phyloP scores from a whole-genome alignment of 2,329 filamentous ascomycete genomes.

The Fusarium austroafricanum region DNA sequence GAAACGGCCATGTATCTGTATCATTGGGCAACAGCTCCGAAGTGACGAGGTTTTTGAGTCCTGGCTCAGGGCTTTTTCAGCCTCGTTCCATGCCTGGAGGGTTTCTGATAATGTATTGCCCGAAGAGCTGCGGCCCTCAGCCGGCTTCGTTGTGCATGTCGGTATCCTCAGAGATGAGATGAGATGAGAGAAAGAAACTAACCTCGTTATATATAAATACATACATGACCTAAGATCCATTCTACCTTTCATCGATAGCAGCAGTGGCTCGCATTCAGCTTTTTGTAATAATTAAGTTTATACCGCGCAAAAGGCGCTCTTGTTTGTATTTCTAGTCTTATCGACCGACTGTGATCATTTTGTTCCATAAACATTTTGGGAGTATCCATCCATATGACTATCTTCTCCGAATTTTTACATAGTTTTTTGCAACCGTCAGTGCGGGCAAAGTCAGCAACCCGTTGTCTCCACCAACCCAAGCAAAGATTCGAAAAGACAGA shows the following conservation, averaged over 20 bases:
- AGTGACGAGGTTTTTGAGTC: constrained; percentile 85
- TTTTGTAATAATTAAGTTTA: neutral
- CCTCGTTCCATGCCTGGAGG: constrained; percentile 79
- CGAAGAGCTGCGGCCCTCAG: constrained; percentile 67
- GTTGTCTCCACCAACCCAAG: constrained; percentile 22
- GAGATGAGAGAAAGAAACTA: neutral
- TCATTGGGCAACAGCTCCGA: constrained; percentile 90
- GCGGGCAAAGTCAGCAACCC: constrained; percentile 20
- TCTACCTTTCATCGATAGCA: neutral
- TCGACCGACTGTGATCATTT: constrained; percentile 26
- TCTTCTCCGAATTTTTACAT: constrained; percentile 27
- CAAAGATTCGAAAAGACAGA: constrained; percentile 21
- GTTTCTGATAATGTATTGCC: constrained; percentile 73
- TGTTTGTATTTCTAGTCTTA: constrained; percentile 12
- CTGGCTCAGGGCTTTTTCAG: constrained; percentile 78
- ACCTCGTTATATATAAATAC: neutral
- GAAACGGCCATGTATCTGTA: constrained; percentile 71
- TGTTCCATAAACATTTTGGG: constrained; percentile 27
- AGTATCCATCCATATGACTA: constrained; percentile 15
- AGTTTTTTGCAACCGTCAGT: constrained; percentile 29
- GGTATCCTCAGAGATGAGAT: constrained; percentile 67
- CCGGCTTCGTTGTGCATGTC: constrained; percentile 86
- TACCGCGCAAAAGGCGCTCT: constrained; percentile 15
- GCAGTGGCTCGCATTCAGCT: neutral
- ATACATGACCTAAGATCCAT: neutral